Evolutionary conservation across 768 basidiomycete species (phyloP).

Genomic region (Leccinellum rugosiceps): DNA sequence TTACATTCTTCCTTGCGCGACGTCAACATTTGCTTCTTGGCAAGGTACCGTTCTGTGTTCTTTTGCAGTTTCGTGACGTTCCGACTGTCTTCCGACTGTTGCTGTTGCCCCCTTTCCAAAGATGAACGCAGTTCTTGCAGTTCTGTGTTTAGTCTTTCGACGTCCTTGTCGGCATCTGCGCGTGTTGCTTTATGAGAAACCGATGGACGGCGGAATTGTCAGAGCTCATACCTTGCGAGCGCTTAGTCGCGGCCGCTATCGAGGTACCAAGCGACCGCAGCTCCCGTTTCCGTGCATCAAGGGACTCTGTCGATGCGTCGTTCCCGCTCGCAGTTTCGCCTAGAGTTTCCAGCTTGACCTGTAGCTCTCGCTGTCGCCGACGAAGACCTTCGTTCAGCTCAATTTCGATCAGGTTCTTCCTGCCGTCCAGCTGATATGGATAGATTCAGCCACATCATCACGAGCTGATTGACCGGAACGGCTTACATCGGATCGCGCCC

Average conservation of each 20-base stretch:
- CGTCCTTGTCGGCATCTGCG: slow-evolving; percentile 68
- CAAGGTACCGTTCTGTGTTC: slow-evolving; percentile 89
- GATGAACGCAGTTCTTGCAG: slow-evolving; percentile 64
- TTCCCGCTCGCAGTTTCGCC: slow-evolving; percentile 58
- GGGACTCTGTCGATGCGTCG: slow-evolving; percentile 56
- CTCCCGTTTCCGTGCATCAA: slow-evolving; percentile 68
- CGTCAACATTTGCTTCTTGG: slow-evolving; percentile 84
- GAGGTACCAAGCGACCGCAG: slow-evolving; percentile 62
- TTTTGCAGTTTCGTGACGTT: slow-evolving; percentile 91
- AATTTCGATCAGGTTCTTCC: slow-evolving; percentile 82
- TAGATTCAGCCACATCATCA: not conserved
- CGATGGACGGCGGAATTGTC: not conserved
- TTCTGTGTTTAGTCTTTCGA: slow-evolving; percentile 56
- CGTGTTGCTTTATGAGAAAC: not conserved
- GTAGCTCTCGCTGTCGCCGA: slow-evolving; percentile 76
- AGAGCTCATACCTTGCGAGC: slow-evolving; percentile 49
- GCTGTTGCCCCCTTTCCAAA: slow-evolving; percentile 73
- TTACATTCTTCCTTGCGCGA: slow-evolving; percentile 92
- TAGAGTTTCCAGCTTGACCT: slow-evolving; percentile 70
- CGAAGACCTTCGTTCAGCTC: slow-evolving; percentile 89
- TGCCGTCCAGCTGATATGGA: slow-evolving; percentile 48
- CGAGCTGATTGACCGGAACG: not conserved
- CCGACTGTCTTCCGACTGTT: slow-evolving; percentile 84
- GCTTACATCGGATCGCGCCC: slow-evolving; percentile 67
- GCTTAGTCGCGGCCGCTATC: slow-evolving; percentile 61